Evolutionary conservation across 495 filamentous ascomycete species (phyloP).

Genomic region (Penicillium bovifimosum): DNA sequence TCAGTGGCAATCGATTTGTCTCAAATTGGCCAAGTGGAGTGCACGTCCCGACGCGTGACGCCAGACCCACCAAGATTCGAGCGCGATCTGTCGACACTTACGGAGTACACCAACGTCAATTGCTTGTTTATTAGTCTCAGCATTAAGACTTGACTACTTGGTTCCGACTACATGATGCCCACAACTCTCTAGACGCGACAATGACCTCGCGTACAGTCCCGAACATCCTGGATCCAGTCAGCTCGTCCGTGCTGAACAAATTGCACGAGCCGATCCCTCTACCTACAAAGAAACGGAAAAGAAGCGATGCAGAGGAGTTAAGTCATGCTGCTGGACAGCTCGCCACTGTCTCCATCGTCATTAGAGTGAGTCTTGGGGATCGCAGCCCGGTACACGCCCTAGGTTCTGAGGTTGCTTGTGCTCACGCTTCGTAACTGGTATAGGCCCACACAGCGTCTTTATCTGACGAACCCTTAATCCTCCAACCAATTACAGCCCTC

Average conservation of each 20-base stretch:
- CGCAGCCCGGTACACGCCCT: neutral
- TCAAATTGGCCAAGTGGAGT: neutral
- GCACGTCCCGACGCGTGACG: slow-evolving; percentile 33
- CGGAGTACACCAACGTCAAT: slow-evolving; percentile 10
- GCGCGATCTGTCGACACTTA: slow-evolving; percentile 11
- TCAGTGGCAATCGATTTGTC: neutral
- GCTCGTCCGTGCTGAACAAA: slow-evolving; percentile 29
- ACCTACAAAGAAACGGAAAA: slow-evolving; percentile 34
- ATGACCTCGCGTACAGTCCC: slow-evolving; percentile 35
- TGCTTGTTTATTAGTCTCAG: slow-evolving; percentile 1
- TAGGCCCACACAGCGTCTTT: slow-evolving; percentile 56
- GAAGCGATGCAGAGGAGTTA: slow-evolving; percentile 6
- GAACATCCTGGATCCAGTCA: slow-evolving; percentile 33
- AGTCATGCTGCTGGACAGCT: slow-evolving; percentile 20
- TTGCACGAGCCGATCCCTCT: slow-evolving; percentile 23
- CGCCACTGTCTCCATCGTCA: slow-evolving; percentile 25
- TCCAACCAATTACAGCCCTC: slow-evolving; percentile 56
- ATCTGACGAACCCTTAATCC: slow-evolving; percentile 51
- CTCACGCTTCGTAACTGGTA: slow-evolving; percentile 4
- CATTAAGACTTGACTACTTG: neutral
- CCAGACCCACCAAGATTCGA: slow-evolving; percentile 17
- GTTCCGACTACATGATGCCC: slow-evolving; percentile 14
- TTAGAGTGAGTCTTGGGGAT: slow-evolving; percentile 22
- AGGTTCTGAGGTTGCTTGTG: neutral
- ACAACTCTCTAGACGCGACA: slow-evolving; percentile 20